These are phyloP conservation scores for Macaranga tanarius DNA, from an alignment of 441 rosid species.

Conservation along the genomic window DNA sequence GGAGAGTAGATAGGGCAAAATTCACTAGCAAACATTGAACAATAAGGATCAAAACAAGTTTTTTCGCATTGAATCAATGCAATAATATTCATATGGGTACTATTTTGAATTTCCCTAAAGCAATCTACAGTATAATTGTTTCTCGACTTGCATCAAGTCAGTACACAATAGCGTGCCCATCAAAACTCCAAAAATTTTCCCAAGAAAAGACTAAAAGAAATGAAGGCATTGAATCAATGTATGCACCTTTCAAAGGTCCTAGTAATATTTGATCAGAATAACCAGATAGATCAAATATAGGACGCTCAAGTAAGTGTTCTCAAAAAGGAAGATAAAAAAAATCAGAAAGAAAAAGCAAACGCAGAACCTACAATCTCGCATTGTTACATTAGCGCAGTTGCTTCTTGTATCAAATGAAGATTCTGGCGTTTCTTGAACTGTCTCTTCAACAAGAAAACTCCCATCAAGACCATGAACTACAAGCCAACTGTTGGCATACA, in stretches of 20 bases:
- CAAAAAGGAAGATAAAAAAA: background rate
- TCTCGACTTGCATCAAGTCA: background rate
- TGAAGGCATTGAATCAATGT: background rate
- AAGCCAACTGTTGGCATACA: constrained; percentile 34
- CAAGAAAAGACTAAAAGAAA: background rate
- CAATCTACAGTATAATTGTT: too few relatives aligned
- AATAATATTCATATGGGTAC: background rate
- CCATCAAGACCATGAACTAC: constrained; percentile 36
- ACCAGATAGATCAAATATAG: too few relatives aligned
- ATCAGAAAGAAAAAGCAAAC: constrained; percentile 4
- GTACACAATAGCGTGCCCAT: background rate
- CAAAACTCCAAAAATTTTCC: background rate
- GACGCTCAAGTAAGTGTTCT: too few relatives aligned
- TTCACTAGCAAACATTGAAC: too few relatives aligned
- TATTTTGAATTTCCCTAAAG: background rate
- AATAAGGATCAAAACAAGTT: too few relatives aligned
- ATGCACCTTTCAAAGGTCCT: background rate
- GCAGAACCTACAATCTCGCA: background rate
- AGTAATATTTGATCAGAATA: too few relatives aligned
- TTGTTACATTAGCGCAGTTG: background rate
- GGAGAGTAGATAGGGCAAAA: too few relatives aligned
- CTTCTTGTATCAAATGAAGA: background rate
- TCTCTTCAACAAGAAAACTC: constrained; percentile 10
- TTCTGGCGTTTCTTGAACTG: too few relatives aligned
- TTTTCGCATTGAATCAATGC: background rate